Conservation (phyloP, 352 stramenopile species). For the Pythium aquatile region DNA sequence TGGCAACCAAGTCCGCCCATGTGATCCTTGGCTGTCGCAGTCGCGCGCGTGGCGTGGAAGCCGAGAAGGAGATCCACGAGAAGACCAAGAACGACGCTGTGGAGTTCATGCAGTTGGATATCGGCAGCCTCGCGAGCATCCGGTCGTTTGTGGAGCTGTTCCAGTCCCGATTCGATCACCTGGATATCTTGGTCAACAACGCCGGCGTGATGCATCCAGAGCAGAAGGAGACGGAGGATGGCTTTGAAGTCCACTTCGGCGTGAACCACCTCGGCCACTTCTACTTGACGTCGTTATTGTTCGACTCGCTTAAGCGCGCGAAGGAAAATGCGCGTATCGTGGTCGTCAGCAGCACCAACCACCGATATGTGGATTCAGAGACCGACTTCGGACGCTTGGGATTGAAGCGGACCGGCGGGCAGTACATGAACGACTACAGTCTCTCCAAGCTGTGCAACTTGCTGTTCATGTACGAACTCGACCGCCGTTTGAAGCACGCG, state of each 20-base stretch:
- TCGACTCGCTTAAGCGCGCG: constrained; percentile 38
- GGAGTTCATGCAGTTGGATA: constrained; percentile 37
- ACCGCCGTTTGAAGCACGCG: constrained; percentile 34
- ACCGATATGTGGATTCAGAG: constrained; percentile 21
- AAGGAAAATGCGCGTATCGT: constrained; percentile 32
- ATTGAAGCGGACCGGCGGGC: constrained; percentile 4
- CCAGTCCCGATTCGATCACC: constrained; percentile 32
- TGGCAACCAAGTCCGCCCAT: constrained; percentile 55
- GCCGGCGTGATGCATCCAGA: constrained; percentile 42
- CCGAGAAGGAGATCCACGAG: constrained; percentile 9
- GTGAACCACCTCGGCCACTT: constrained; percentile 69
- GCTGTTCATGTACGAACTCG: constrained; percentile 64
- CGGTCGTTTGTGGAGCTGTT: constrained; percentile 37
- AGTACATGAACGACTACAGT: constrained; percentile 42
- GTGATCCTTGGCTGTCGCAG: constrained; percentile 85
- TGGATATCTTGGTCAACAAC: constrained; percentile 66
- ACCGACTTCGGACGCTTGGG: constrained; percentile 11
- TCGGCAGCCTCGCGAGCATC: constrained; percentile 41
- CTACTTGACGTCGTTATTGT: constrained; percentile 48
- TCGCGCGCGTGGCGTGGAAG: constrained; percentile 9
- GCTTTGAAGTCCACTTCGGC: constrained; percentile 58
- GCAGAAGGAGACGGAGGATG: constrained; percentile 34
- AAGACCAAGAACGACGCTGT: background rate
- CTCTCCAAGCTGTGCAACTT: constrained; percentile 59
- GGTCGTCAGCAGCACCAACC: constrained; percentile 34